Base-by-base conservation (phyloP, 345 rosid genomes). In the Cardamine resedifolia region DNA sequence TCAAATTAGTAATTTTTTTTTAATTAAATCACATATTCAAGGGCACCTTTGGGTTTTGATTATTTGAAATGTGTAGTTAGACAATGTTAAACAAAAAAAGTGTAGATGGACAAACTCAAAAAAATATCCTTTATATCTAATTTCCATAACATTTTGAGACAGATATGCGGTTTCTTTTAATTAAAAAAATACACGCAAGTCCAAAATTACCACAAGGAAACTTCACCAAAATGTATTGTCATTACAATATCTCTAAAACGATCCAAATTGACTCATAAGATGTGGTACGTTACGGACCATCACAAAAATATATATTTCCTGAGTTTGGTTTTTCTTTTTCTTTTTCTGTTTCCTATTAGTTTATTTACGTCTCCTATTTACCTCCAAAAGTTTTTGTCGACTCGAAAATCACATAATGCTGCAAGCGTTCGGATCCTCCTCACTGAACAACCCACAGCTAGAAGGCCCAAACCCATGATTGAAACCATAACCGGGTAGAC, bases 391-490 rank as follows among this genome's bases (percentile, higher is more conserved):
- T 43, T 64, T 21, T 34, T 33, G 30, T 45, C 6, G 10, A 47
- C 71, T 30, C 67, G 15, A 56, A 34, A 57, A 28, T 75, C 79
- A 75, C 74, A 76, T 63, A 20, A 76, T 45, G 10, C 3, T 20
- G 71, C 75, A 76, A 56, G 10, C 3, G 39, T 24, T 56, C 6
- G 30, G 59, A 61, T 69, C 66, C 15, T 76, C 79, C 21, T 62
- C 65, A 1, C 79, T 68, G 43, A 61, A 69, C 23, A 76, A 20
- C n/a, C 51, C 79, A 2, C 19, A 70, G 14, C 55, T 49, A 19
- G 49, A 70, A 45, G 64, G 75, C 65, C 71, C 75, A 76, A 20
- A 7, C 59, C 66, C 71, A 52, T 1, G 10, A 2, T 3, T 14
- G 16, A 34, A 30, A 23, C 49, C 63, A 45, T 60, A 44, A 1